Evolutionary conservation across 371 early-diverging fungal species (phyloP), one percentile per base, ranked within the genome.

Genomic region (Mucor irregularis): DNA sequence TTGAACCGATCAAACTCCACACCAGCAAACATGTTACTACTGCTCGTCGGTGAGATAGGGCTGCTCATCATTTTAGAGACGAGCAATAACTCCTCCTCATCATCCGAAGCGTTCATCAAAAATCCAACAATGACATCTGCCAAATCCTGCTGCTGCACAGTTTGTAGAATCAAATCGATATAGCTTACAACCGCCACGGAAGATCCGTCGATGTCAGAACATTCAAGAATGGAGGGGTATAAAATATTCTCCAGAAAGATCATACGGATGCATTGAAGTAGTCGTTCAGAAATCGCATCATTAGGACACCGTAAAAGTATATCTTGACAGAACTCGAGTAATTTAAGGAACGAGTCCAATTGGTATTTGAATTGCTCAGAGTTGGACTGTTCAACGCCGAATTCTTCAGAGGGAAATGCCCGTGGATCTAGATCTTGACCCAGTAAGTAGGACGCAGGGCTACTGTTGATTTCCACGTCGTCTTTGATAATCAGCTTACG

Each of bases 121-220:
- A 90, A 94, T 1, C 87, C 82, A 26, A 90, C 81, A 11, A 95
- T 74, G 3, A 90, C 64, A 31, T 87, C 80, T 6, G 89, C 84
- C 48, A 95, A 67, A 17, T 86, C 83, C 30, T 90, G 88, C 54
- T 93, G 90, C 25, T 85, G 80, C 7, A 93, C 65, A 0, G 83
- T 81, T 38, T 88, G 88, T 6, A 95, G 61, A 52, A 96, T 90
- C 42, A 88, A 62, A 50, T 91, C 90, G 39, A 96, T 80, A 57
- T 97, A 97, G 49, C 86, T 90, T 51, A 97, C 86, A 3, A 90
- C 89, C 0, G 95, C 91, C 0, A 94, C 92, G 4, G 94, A 88
- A 40, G 93, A 92, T 1, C 95, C 96, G 66, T 97, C 96, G 9
- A 83, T 83, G 64, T 97, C 98, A 0, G 92, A 90, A 58, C 92